Evolutionary conservation across 2,329 filamentous ascomycete species (phyloP).

Genomic region (Huntiella bhutanensis): DNA sequence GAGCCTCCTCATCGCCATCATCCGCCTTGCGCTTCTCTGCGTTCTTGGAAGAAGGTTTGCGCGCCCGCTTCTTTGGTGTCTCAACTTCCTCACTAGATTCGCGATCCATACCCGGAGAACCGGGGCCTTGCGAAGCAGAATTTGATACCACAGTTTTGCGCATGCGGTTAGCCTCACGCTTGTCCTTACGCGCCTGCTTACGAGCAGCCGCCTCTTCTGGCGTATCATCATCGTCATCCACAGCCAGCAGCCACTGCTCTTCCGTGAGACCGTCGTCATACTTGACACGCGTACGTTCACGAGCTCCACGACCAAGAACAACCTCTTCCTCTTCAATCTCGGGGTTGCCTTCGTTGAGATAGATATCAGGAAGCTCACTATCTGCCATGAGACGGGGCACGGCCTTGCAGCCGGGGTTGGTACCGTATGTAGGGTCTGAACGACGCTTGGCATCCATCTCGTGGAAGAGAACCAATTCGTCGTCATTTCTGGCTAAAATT

Average conservation of each 20-base stretch:
- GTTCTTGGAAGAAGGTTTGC: slow-evolving; percentile 49
- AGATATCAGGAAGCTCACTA: slow-evolving; percentile 81
- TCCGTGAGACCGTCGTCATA: slow-evolving; percentile 97
- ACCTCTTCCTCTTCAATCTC: slow-evolving; percentile 61
- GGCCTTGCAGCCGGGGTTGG: slow-evolving; percentile 37
- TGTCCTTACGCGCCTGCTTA: slow-evolving; percentile 70
- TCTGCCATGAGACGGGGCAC: slow-evolving; percentile 71
- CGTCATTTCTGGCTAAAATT: slow-evolving; percentile 75
- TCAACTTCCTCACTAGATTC: slow-evolving; percentile 57
- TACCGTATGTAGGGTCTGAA: slow-evolving; percentile 52
- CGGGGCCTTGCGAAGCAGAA: slow-evolving; percentile 42
- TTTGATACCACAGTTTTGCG: slow-evolving; percentile 28
- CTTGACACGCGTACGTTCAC: slow-evolving; percentile 82
- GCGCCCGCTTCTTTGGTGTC: slow-evolving; percentile 63
- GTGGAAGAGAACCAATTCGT: slow-evolving; percentile 62
- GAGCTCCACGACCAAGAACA: slow-evolving; percentile 66
- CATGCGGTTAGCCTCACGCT: slow-evolving; percentile 56
- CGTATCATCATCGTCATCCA: slow-evolving; percentile 87
- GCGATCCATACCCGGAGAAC: slow-evolving; percentile 59
- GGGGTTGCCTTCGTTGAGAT: slow-evolving; percentile 69
- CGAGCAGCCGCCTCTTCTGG: slow-evolving; percentile 84
- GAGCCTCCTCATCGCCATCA: slow-evolving; percentile 57
- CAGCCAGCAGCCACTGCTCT: slow-evolving; percentile 96
- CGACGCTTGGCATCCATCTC: slow-evolving; percentile 60
- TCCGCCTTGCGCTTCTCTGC: slow-evolving; percentile 79